Conservation (phyloP, 345 rosid species). For the Lagerstroemia speciosa region DNA sequence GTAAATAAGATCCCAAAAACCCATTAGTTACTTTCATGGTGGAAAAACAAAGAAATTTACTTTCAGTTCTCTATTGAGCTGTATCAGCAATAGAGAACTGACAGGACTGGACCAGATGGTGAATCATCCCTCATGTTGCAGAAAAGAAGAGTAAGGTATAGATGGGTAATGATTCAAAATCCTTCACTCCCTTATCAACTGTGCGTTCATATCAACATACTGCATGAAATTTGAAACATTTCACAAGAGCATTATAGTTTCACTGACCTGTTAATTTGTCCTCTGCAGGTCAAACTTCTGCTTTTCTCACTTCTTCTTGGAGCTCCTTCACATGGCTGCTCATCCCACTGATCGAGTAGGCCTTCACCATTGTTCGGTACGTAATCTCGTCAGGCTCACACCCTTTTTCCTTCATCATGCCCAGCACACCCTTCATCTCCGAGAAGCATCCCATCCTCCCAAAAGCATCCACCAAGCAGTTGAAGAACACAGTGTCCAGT, state of each 20-base stretch:
- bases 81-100: too few species aligned
- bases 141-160: neutral
- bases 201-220: neutral
- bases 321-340: constrained; percentile 58
- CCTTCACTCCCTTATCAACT: neutral
- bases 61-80: neutral
- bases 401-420: constrained; percentile 62
- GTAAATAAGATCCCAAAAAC: too few species aligned
- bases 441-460: constrained; percentile 78
- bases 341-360: constrained; percentile 61
- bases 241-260: neutral
- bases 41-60: neutral
- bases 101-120: too few species aligned
- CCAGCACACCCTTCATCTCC: constrained; percentile 82
- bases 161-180: neutral
- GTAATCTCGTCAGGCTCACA: constrained; percentile 69
- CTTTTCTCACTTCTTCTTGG: constrained; percentile 20
- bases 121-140: neutral
- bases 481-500: constrained; percentile 70
- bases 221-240: neutral
- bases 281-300: constrained; percentile 43
- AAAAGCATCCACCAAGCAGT: constrained; percentile 83
- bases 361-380: constrained; percentile 75
- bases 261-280: constrained; percentile 18
- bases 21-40: neutral